Evolutionary conservation across 2,329 filamentous ascomycete genomes (phyloP), one percentile per base, ranked within the genome.

Genomic region (Sclerotinia borealis): DNA sequence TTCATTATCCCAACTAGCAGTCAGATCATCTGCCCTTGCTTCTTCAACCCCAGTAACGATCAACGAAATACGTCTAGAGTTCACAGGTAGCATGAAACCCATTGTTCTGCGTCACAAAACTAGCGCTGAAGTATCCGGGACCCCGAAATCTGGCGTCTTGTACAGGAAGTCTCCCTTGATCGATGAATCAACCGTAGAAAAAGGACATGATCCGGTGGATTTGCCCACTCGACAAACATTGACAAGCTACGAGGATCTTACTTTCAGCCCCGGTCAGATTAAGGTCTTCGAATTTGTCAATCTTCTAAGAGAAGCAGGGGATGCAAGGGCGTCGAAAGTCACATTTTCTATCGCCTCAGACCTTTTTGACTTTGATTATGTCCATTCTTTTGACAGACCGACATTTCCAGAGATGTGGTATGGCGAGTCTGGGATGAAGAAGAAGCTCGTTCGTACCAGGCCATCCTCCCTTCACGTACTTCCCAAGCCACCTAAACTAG

Each of bases 401-500:
- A 77, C 75, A 27, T 72, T 74, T 1, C 72, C 76, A 19, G 76
- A 79, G 45, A 73, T 80, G 1, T 88, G 85, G 85, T 82, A 81
- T 71, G 75, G 79, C 2, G 74, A 77, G 8, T 75, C 75, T 3
- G 75, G 77, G 17, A 73, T 75, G 0, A 80, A 76, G 59, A 80
- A 80, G 64, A 79, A 77, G 34, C 74, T 84, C 25, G 76, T 80
- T 34, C 79, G 85, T 10, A 68, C 76, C 13, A 79, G 82, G 52
- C 77, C 83, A 10, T 79, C 83, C 39, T 78, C 79, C 2, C 83
- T 96, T 63, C 87, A 85, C 63, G 86, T 99, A 29, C 81, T 92
- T 61, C 93, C 95, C 1, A 90, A 96, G 68, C 95, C 93, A 34
- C 95, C 95, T 0, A 98, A 97, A 76, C 86, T 99, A 79, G 87